These are phyloP conservation scores for Capillidium heterosporum DNA, from an alignment of 371 early-diverging fungal genomes.

Conservation along the genomic window DNA sequence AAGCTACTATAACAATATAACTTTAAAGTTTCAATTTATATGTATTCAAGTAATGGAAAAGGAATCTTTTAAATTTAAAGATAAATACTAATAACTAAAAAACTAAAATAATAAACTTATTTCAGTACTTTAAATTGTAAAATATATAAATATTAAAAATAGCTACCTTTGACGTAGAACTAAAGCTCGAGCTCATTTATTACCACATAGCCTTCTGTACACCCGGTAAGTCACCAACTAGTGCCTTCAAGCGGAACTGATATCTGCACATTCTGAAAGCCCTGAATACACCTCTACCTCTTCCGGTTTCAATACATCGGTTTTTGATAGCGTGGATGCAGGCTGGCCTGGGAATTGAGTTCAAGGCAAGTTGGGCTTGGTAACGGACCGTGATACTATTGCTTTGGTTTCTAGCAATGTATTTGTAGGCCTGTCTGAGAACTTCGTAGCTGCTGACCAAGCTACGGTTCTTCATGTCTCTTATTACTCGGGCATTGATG, in stretches of 20 bases:
- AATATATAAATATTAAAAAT: too few relatives aligned
- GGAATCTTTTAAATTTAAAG: too few relatives aligned
- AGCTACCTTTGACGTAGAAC: too few relatives aligned
- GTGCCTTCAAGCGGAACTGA: slow-evolving; percentile 67
- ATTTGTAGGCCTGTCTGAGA: slow-evolving; percentile 57
- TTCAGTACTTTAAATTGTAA: too few relatives aligned
- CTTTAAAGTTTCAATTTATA: too few relatives aligned
- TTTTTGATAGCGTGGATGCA: slow-evolving; percentile 47
- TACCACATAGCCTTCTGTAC: slow-evolving; percentile 74
- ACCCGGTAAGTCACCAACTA: slow-evolving; percentile 66
- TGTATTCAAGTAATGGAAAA: too few relatives aligned
- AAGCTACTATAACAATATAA: too few relatives aligned
- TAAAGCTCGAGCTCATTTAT: background rate
- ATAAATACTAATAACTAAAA: too few relatives aligned
- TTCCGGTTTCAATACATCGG: slow-evolving; percentile 64
- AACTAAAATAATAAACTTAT: too few relatives aligned
- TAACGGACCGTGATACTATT: slow-evolving; percentile 57
- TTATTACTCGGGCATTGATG: slow-evolving; percentile 30
- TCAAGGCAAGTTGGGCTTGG: slow-evolving; percentile 63
- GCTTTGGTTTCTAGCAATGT: slow-evolving; percentile 59
- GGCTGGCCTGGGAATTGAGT: slow-evolving; percentile 50
- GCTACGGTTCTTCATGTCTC: slow-evolving; percentile 55
- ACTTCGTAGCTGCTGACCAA: slow-evolving; percentile 49
- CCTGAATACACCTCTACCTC: slow-evolving; percentile 63
- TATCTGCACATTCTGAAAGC: slow-evolving; percentile 61